Evolutionary conservation across 495 filamentous ascomycete genomes (phyloP).

Genomic region (Sphaerosporella brunnea): DNA sequence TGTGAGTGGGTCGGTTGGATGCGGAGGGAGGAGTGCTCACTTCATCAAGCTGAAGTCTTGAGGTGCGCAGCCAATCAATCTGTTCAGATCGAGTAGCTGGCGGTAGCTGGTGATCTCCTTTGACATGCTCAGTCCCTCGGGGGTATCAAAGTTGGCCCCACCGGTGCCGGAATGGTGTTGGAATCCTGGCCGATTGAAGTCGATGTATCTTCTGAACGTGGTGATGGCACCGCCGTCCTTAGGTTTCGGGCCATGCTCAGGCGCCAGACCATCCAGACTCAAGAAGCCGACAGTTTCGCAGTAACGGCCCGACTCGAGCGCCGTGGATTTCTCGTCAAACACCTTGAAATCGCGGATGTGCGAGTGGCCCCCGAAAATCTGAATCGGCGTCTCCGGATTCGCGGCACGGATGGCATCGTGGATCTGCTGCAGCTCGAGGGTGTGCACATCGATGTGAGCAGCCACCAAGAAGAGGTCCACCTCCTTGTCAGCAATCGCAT

Average conservation of each 20-base stretch:
- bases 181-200: constrained; percentile 80
- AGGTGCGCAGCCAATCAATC: constrained; percentile 66
- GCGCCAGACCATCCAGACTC: constrained; percentile 55
- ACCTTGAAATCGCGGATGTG: constrained; percentile 73
- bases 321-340: constrained; percentile 67
- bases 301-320: constrained; percentile 78
- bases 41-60: constrained; percentile 51
- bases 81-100: constrained; percentile 51
- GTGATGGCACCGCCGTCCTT: constrained; percentile 27
- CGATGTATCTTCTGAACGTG: constrained; percentile 74
- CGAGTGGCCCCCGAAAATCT: constrained; percentile 83
- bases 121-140: constrained; percentile 56
- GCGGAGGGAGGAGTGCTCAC: constrained; percentile 2
- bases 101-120: constrained; percentile 52
- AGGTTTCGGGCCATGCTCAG: constrained; percentile 23
- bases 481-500: constrained; percentile 58
- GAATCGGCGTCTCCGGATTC: constrained; percentile 66
- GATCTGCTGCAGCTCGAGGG: constrained; percentile 57
- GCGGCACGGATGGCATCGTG: constrained; percentile 60
- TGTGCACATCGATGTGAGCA: constrained; percentile 66
- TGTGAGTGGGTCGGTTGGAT: background rate
- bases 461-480: constrained; percentile 76
- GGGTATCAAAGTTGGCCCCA: constrained; percentile 54
- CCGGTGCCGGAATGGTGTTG: constrained; percentile 64
- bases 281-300: constrained; percentile 97